These are phyloP conservation scores for Suillus variegatus DNA, from an alignment of 768 basidiomycete species.

Conservation along the genomic window DNA sequence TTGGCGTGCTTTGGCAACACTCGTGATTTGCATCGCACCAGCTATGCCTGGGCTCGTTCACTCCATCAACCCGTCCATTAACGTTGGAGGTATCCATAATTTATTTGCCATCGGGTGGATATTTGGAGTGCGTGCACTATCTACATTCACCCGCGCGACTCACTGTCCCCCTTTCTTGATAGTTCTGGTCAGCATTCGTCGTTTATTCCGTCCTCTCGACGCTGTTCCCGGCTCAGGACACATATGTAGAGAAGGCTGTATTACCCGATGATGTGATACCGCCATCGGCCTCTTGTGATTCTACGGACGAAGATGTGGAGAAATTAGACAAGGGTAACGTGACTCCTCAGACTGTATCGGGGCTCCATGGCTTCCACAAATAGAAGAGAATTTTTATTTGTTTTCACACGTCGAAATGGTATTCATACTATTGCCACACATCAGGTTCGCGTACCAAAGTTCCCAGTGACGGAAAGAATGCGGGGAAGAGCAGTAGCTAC, in stretches of 20 bases:
- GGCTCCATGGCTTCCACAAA: background rate
- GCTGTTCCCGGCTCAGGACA: slow-evolving; percentile 10
- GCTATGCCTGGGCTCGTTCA: slow-evolving; percentile 77
- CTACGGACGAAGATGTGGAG: slow-evolving; percentile 7
- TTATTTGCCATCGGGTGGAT: slow-evolving; percentile 13
- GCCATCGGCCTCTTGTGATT: background rate
- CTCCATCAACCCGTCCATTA: slow-evolving; percentile 65
- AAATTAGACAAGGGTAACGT: background rate
- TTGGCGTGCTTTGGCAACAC: slow-evolving; percentile 74
- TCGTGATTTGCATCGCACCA: slow-evolving; percentile 67
- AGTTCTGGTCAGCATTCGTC: slow-evolving; percentile 12
- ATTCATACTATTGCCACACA: background rate
- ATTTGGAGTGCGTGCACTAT: slow-evolving; percentile 7
- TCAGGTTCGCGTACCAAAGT: background rate
- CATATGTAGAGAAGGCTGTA: slow-evolving; percentile 10
- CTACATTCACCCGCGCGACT: background rate
- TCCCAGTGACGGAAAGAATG: background rate
- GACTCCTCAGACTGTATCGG: background rate
- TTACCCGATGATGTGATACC: slow-evolving; percentile 7
- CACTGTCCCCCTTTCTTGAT: background rate
- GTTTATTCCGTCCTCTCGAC: slow-evolving; percentile 10
- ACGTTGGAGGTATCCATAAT: slow-evolving; percentile 8
- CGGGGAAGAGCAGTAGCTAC: slow-evolving; percentile 11
- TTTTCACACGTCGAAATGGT: background rate
- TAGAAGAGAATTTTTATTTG: background rate